Percentiles rank a stretch among this genome's conserved stretches.
Conservation (phyloP, 1,139 yeast species). For the Kurtzmaniella natalensis region DNA sequence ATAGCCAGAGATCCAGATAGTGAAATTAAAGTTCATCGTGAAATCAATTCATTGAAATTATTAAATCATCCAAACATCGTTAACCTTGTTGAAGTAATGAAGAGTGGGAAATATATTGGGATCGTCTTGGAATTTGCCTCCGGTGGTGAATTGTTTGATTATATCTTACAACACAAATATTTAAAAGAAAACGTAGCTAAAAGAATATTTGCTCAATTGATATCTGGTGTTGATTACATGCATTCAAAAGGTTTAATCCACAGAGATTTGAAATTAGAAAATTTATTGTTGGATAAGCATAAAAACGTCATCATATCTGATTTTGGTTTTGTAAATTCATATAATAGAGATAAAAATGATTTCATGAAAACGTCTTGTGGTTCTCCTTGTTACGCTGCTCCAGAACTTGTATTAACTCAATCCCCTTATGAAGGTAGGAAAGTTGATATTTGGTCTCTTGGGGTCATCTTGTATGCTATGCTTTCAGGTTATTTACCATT, state of each 20-base stretch:
- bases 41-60: slow-evolving; percentile 82
- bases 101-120: slow-evolving; percentile 91
- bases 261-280: slow-evolving; percentile 72
- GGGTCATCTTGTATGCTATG: slow-evolving; percentile 94
- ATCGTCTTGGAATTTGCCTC: slow-evolving; percentile 94
- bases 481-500: slow-evolving; percentile 95
- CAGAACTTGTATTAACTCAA: slow-evolving; percentile 87
- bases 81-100: slow-evolving; percentile 84
- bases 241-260: slow-evolving; percentile 81
- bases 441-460: slow-evolving; percentile 96
- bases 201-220: slow-evolving; percentile 84
- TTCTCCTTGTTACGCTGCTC: slow-evolving; percentile 98
- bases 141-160: slow-evolving; percentile 95
- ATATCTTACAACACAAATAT: slow-evolving; percentile 80
- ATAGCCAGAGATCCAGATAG: slow-evolving; percentile 80
- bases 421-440: slow-evolving; percentile 89
- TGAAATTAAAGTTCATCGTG: slow-evolving; percentile 87
- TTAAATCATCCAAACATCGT: slow-evolving; percentile 93
- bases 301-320: slow-evolving; percentile 77
- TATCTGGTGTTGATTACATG: slow-evolving; percentile 90
- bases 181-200: slow-evolving; percentile 85
- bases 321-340: slow-evolving; percentile 91
- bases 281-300: slow-evolving; percentile 71
- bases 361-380: slow-evolving; percentile 96
- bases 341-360: slow-evolving; percentile 59